A percentile compares a stretch with the other conserved stretches of the same genome.
Conservation (phyloP, 805 yeast genomes). For the Kluyveromyces siamensis region DNA sequence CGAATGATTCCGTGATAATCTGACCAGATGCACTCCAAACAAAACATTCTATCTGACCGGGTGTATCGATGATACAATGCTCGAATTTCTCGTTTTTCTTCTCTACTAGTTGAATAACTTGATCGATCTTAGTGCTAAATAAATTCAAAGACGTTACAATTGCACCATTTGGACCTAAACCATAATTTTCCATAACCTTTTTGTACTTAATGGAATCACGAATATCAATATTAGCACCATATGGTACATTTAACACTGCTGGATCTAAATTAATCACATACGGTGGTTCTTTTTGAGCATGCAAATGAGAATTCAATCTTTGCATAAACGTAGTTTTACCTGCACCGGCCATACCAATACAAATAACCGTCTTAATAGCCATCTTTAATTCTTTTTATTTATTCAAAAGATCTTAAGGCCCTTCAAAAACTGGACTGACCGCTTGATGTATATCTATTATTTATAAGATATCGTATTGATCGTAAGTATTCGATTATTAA, state of each 20-base stretch:
- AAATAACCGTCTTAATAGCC: slow-evolving; percentile 37
- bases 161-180: slow-evolving; percentile 96
- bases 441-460: not conserved
- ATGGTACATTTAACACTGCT: slow-evolving; percentile 90
- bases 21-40: slow-evolving; percentile 98
- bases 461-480: not conserved
- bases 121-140: slow-evolving; percentile 93
- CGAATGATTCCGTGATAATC: slow-evolving; percentile 92
- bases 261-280: slow-evolving; percentile 94
- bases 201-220: slow-evolving; percentile 93
- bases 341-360: slow-evolving; percentile 65
- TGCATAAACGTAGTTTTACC: slow-evolving; percentile 99
- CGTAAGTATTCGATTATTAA: not conserved
- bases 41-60: slow-evolving; percentile 98
- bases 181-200: slow-evolving; percentile 93
- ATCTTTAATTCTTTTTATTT: slow-evolving; percentile 11
- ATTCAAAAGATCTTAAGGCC: not conserved
- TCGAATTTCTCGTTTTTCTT: slow-evolving; percentile 49
- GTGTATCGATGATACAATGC: slow-evolving; percentile 88
- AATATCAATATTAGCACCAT: slow-evolving; percentile 88
- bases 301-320: slow-evolving; percentile 81
- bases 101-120: slow-evolving; percentile 78
- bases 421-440: not conserved
- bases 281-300: slow-evolving; percentile 63
- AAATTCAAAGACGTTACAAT: slow-evolving; percentile 90